Evolutionary conservation across 225 moss, liverwort and hornwort genomes (phyloP), one percentile per base, ranked within the genome.

Genomic region (Anthoceros angustus): DNA sequence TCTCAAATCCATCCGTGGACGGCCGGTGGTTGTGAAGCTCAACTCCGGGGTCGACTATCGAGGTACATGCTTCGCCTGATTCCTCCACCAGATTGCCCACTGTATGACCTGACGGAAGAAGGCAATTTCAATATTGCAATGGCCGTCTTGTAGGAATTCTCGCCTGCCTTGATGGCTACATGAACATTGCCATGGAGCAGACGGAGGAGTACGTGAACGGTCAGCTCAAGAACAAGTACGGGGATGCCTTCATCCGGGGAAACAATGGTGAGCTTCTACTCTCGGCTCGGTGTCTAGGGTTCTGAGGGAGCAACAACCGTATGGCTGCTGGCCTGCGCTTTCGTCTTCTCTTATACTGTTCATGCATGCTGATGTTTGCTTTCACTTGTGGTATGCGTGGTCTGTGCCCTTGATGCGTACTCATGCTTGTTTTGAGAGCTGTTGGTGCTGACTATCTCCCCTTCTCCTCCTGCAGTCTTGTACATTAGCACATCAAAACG

Each of bases 101-200:
- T 32, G 32, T 4, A 32, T 32, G 32, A 1, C 32, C 32, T 32
- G 32, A 32, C 32, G 32, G 32, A 32, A 32, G 32, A 32, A 32
- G 32, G 32, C 32, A 32, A 32, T 32, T 32, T 32, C 32, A 32
- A 32, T 4, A 32, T 32, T 4, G 32, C 32, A 4, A 32, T 14
- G 61, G 64, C 20, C 64, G 66, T 16, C 41, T 66, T 8, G 26
- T 74, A 93, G 93, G 90, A 66, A 94, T 94, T 66, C 73, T 94
- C 68, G 90, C 90, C 25, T 94, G 94, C 72, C 72, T 94, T 72
- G 88, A 94, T 81, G 94, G 90, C 39, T 90, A 94, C 69, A 90
- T 94, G 94, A 94, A 90, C 69, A 94, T 90, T 62, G 94, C 90
- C 24, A 90, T 94, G 94, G 94, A 90, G 75, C 90, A 94, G 75